phyloP scores from a whole-genome alignment of 306 rosid genomes.

The Fragaria nilgerrensis region DNA sequence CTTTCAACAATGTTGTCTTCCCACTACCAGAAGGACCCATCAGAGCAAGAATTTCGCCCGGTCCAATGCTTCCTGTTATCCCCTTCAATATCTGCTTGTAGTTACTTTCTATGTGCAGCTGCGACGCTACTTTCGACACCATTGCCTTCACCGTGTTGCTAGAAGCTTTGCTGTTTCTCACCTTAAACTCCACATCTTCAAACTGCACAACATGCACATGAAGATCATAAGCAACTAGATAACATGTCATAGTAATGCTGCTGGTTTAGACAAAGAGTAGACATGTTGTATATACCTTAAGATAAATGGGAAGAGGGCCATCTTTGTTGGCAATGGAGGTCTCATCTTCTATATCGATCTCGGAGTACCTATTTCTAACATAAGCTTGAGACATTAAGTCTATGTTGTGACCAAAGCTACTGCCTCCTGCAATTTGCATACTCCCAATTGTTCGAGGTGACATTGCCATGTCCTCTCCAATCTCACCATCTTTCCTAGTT shows the following conservation, averaged over 20 bases:
- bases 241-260: background rate
- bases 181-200: slow-evolving; percentile 85
- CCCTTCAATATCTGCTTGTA: slow-evolving; percentile 77
- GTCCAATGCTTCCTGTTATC: slow-evolving; percentile 89
- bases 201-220: slow-evolving; percentile 48
- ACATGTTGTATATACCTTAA: slow-evolving; percentile 36
- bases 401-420: slow-evolving; percentile 53
- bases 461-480: slow-evolving; percentile 47
- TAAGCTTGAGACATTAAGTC: slow-evolving; percentile 65
- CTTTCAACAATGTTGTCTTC: slow-evolving; percentile 86
- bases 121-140: slow-evolving; percentile 51
- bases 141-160: slow-evolving; percentile 54
- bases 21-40: slow-evolving; percentile 99
- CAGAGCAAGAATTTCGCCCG: slow-evolving; percentile 91
- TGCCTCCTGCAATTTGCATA: slow-evolving; percentile 60
- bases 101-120: slow-evolving; percentile 44
- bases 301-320: slow-evolving; percentile 80
- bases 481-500: slow-evolving; percentile 58
- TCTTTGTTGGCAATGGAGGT: slow-evolving; percentile 33
- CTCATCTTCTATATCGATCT: slow-evolving; percentile 56
- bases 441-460: slow-evolving; percentile 51
- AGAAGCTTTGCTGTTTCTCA: slow-evolving; percentile 43
- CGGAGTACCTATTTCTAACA: slow-evolving; percentile 53
- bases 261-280: background rate
- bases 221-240: background rate